A percentile compares a stretch with the other conserved stretches of the same genome.
These are phyloP conservation scores for Trichoderma semiorbis DNA, from an alignment of 2,329 filamentous ascomycete genomes.

Conservation along the genomic window DNA sequence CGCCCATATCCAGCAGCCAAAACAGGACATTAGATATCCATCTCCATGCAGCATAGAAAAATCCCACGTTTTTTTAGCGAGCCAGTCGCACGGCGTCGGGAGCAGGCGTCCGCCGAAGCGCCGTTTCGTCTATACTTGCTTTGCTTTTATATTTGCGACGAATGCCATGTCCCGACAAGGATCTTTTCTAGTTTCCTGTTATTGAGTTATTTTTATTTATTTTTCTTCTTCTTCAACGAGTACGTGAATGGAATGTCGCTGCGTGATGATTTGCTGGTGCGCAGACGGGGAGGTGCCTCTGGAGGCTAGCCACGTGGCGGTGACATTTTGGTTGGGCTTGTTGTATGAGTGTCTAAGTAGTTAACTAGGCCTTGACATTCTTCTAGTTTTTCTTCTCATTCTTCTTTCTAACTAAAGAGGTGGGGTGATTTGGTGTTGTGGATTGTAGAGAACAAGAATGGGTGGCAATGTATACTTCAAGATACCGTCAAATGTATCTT, in stretches of 20 bases:
- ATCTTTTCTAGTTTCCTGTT: neutral
- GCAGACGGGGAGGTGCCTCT: neutral
- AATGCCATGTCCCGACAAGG: neutral
- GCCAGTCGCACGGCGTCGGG: neutral
- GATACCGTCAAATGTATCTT: too few species aligned
- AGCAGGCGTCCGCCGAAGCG: neutral
- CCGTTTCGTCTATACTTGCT: neutral
- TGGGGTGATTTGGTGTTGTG: neutral
- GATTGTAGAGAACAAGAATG: neutral
- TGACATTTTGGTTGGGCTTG: neutral
- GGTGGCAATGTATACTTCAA: neutral
- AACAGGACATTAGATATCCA: neutral
- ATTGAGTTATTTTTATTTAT: neutral
- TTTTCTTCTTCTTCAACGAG: neutral
- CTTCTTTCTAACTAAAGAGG: neutral
- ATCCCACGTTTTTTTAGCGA: neutral
- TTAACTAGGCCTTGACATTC: neutral
- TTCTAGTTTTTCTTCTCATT: neutral
- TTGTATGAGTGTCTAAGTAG: neutral
- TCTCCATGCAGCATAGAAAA: neutral
- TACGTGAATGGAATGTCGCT: neutral
- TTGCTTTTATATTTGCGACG: neutral
- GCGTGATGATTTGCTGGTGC: neutral
- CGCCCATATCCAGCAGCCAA: neutral
- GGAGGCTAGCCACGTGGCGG: neutral